Evolutionary conservation across 208 protist genomes (phyloP).

Genomic region (Trypanosomatidae sp.): DNA sequence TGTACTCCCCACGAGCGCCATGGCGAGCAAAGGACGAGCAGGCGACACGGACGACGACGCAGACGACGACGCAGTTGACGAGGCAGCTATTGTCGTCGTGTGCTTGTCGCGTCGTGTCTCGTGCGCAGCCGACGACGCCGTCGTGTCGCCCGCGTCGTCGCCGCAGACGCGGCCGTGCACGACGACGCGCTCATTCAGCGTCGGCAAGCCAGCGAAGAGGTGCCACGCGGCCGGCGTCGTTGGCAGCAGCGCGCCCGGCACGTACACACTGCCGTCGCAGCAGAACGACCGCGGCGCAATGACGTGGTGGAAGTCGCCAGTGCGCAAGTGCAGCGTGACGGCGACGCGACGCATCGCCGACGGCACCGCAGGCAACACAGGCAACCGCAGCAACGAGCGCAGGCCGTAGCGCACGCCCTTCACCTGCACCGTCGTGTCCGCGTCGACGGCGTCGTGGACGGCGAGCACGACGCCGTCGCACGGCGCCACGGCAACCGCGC

Average conservation of each 20-base stretch:
- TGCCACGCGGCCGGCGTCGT: conserved; percentile 49
- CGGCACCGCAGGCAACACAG: conserved; percentile 11
- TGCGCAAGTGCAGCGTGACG: conserved; percentile 47
- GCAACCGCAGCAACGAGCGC: conserved; percentile 35
- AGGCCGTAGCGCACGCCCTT: conserved; percentile 66
- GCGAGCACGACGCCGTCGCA: conserved; percentile 61
- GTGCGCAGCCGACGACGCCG: too few species aligned
- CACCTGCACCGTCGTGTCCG: conserved; percentile 31
- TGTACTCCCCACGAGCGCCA: conserved; percentile 69
- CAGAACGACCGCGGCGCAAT: conserved; percentile 31
- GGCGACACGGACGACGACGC: not conserved
- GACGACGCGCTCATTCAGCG: conserved; percentile 68
- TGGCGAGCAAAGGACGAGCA: conserved; percentile 11
- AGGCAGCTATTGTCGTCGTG: too few species aligned
- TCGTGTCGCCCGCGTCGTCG: not conserved
- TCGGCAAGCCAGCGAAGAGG: conserved; percentile 59
- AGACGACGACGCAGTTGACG: too few species aligned
- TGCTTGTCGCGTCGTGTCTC: too few species aligned
- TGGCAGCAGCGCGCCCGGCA: conserved; percentile 65
- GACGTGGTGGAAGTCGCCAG: conserved; percentile 75
- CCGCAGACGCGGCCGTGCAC: conserved; percentile 17
- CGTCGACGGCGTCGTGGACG: conserved; percentile 21
- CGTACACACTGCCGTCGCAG: conserved; percentile 49
- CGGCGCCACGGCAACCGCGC: conserved; percentile 25
- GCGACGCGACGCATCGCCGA: conserved; percentile 29